These are phyloP conservation scores for Microsporum audouinii DNA, from an alignment of 2,329 filamentous ascomycete species.

Conservation along the genomic window DNA sequence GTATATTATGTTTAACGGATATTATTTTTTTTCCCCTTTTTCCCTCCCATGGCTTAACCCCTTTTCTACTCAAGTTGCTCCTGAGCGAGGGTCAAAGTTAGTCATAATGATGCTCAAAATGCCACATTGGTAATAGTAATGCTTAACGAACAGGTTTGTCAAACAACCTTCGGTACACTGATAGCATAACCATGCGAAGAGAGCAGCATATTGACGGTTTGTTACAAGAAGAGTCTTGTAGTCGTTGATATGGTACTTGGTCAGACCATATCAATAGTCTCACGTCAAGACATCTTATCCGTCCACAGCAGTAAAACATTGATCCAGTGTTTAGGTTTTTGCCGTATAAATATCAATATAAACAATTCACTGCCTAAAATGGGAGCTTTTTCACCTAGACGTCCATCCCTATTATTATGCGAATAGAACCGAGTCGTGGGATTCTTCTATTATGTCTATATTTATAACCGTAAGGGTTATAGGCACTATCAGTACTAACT, in stretches of 20 bases:
- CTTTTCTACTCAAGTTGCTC: neutral
- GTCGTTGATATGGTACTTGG: too few relatives aligned
- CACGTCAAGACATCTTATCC: too few relatives aligned
- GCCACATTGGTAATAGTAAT: neutral
- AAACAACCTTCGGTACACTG: too few relatives aligned
- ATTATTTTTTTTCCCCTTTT: neutral
- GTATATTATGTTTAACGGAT: slow-evolving; percentile 3
- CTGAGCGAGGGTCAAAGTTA: neutral
- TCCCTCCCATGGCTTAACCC: neutral
- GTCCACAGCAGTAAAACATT: too few relatives aligned
- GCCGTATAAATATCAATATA: too few relatives aligned
- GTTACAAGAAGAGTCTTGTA: too few relatives aligned
- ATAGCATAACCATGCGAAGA: too few relatives aligned
- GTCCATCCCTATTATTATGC: neutral
- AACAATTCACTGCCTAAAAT: too few relatives aligned
- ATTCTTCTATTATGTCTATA: slow-evolving; percentile 3
- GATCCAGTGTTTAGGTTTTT: too few relatives aligned
- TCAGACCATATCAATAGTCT: too few relatives aligned
- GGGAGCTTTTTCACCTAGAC: too few relatives aligned
- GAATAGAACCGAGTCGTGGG: neutral
- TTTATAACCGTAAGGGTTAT: neutral
- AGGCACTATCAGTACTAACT: neutral
- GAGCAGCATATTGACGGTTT: too few relatives aligned
- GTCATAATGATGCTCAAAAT: neutral
- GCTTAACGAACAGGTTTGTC: neutral